Evolutionary conservation across 2,329 filamentous ascomycete species (phyloP).

Genomic region (Grosmannia penicillata): DNA sequence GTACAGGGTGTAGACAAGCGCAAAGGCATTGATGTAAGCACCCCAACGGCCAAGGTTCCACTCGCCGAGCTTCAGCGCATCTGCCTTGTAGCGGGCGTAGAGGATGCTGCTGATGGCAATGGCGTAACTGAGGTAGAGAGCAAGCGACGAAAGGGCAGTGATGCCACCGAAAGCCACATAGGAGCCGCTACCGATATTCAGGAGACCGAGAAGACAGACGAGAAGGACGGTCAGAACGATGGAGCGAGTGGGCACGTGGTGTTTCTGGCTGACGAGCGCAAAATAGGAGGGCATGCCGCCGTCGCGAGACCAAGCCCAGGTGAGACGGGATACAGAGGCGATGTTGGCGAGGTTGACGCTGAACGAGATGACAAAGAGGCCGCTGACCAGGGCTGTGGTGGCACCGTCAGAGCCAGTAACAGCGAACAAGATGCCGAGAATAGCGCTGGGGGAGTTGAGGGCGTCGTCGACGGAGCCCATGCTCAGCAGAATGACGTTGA

Average conservation of each 20-base stretch:
- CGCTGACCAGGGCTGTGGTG: slow-evolving; percentile 23
- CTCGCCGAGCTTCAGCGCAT: slow-evolving; percentile 1
- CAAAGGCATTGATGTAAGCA: slow-evolving; percentile 7
- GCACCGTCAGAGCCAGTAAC: slow-evolving; percentile 23
- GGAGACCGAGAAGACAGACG: slow-evolving; percentile 5
- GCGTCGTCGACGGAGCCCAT: slow-evolving; percentile 23
- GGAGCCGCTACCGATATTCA: slow-evolving; percentile 22
- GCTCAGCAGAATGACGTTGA: slow-evolving; percentile 25
- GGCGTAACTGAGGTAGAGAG: slow-evolving; percentile 10
- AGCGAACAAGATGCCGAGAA: slow-evolving; percentile 22
- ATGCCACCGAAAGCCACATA: slow-evolving; percentile 22
- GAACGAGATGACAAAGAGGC: slow-evolving; percentile 17
- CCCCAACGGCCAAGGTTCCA: slow-evolving; percentile 8
- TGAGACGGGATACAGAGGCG: slow-evolving; percentile 30
- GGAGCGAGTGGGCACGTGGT: slow-evolving; percentile 21
- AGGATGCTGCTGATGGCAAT: slow-evolving; percentile 7
- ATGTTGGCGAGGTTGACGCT: slow-evolving; percentile 25
- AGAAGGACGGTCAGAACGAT: slow-evolving; percentile 17
- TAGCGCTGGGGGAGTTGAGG: slow-evolving; percentile 20
- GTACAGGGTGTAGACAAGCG: slow-evolving; percentile 8
- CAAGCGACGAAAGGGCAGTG: slow-evolving; percentile 19
- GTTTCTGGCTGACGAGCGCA: slow-evolving; percentile 14
- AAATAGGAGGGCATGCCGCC: slow-evolving; percentile 17
- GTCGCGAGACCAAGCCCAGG: slow-evolving; percentile 34
- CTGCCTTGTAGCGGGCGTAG: slow-evolving; percentile 3